A percentile compares a stretch with the other conserved stretches of the same genome.
Conservation (phyloP, 768 basidiomycete genomes). For the Asterophora lycoperdoides region DNA sequence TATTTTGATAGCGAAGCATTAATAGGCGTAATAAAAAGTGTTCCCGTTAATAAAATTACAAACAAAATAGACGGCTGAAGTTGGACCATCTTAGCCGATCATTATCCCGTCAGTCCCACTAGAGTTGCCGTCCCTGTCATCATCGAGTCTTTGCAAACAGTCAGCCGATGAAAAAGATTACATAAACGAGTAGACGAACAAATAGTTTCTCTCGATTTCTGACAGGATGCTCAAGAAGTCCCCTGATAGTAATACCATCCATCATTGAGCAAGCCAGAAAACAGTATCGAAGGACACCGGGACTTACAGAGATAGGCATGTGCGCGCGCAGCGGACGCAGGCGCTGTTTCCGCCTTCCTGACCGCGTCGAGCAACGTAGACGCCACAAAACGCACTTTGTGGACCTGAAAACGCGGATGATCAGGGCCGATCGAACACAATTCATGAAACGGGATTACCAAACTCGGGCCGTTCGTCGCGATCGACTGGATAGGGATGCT, state of each 20-base stretch:
- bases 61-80: too few species aligned
- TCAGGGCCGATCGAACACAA: constrained; percentile 14
- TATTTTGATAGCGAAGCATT: constrained; percentile 2
- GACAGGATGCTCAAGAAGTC: constrained; percentile 89
- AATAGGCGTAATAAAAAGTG: constrained; percentile 16
- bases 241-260: constrained; percentile 42
- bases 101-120: constrained; percentile 50
- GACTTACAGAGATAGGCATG: constrained; percentile 80
- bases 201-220: constrained; percentile 89
- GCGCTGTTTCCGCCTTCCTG: constrained; percentile 73
- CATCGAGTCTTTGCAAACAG: constrained; percentile 48
- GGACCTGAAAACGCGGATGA: constrained; percentile 47
- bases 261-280: constrained; percentile 4
- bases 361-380: constrained; percentile 86
- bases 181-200: constrained; percentile 41
- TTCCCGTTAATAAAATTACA: constrained; percentile 13
- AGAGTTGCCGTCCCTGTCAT: constrained; percentile 62
- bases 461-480: constrained; percentile 80
- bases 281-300: not conserved
- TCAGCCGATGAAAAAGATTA: constrained; percentile 10
- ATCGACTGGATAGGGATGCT: constrained; percentile 93
- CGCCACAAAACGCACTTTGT: constrained; percentile 92
- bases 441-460: constrained; percentile 34
- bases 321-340: constrained; percentile 77
- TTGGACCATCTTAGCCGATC: constrained; percentile 11